Evolutionary conservation across 192 early-diverging fungal genomes (phyloP).

Genomic region (Coemansia aciculifera): DNA sequence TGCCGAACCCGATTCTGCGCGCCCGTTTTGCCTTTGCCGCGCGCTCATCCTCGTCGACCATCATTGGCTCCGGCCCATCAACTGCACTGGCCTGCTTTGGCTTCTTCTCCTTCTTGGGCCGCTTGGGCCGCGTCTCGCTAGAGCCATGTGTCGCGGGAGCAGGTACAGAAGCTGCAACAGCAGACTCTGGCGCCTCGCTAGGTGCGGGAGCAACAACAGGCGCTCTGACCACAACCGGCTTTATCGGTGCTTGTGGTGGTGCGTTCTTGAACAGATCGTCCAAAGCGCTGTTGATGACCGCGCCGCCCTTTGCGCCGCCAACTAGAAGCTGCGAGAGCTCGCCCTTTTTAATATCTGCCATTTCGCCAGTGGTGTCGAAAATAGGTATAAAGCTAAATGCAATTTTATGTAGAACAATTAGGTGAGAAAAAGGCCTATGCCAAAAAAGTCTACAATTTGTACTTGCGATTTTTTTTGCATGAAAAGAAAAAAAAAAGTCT

Average conservation of each 20-base stretch:
- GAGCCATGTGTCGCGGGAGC: neutral
- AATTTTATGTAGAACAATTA: neutral
- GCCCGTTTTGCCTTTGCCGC: constrained; percentile 37
- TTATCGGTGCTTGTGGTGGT: constrained; percentile 27
- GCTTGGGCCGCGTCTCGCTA: neutral
- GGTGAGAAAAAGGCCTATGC: neutral
- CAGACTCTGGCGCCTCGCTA: neutral
- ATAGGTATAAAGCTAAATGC: neutral
- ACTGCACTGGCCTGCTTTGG: neutral
- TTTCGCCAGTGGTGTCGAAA: neutral
- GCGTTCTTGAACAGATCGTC: constrained; percentile 67
- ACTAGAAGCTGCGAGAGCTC: constrained; percentile 47
- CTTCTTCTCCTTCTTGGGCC: constrained; percentile 15
- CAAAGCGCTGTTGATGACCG: constrained; percentile 53
- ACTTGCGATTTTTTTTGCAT: neutral
- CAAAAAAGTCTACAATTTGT: neutral
- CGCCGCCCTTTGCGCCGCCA: constrained; percentile 27
- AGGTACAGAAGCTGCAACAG: constrained; percentile 6
- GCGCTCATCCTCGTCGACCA: constrained; percentile 9
- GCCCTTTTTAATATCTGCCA: constrained; percentile 25
- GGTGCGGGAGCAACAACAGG: neutral
- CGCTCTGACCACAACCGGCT: constrained; percentile 13
- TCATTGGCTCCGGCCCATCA: neutral
- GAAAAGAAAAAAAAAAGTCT: neutral
- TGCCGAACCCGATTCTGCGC: constrained; percentile 23